Evolutionary conservation across 2,329 filamentous ascomycete species (phyloP).

Genomic region (Alternaria arborescens): DNA sequence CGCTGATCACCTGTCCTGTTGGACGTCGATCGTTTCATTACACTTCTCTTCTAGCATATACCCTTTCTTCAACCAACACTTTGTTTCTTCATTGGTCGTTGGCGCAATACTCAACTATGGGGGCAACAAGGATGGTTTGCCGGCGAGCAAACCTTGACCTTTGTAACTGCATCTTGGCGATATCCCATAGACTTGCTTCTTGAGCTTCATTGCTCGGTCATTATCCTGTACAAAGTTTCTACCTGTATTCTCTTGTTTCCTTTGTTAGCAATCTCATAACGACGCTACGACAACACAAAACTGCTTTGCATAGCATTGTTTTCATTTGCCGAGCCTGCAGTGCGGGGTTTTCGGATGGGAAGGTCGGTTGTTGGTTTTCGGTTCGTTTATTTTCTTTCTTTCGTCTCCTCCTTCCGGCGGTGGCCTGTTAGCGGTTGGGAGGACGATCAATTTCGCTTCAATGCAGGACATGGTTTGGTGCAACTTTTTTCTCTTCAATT

Average conservation of each 20-base stretch:
- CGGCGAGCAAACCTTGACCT: slow-evolving; percentile 29
- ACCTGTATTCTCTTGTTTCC: slow-evolving; percentile 14
- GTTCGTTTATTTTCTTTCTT: slow-evolving; percentile 10
- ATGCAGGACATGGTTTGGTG: slow-evolving; percentile 32
- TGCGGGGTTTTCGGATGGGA: slow-evolving; percentile 13
- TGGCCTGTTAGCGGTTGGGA: slow-evolving; percentile 7
- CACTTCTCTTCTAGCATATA: slow-evolving; percentile 35
- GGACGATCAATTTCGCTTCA: slow-evolving; percentile 21
- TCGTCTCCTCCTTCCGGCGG: slow-evolving; percentile 12
- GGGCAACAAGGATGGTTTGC: slow-evolving; percentile 19
- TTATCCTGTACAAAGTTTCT: slow-evolving; percentile 17
- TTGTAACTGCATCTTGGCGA: slow-evolving; percentile 31
- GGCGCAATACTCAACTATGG: slow-evolving; percentile 20
- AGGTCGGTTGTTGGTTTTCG: slow-evolving; percentile 29
- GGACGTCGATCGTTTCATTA: slow-evolving; percentile 18
- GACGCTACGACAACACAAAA: slow-evolving; percentile 30
- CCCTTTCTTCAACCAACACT: slow-evolving; percentile 29
- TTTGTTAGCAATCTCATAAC: slow-evolving; percentile 24
- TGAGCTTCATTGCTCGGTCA: slow-evolving; percentile 36
- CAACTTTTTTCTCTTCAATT: slow-evolving; percentile 16
- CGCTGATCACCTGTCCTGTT: slow-evolving; percentile 14
- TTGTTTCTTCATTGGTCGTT: slow-evolving; percentile 21
- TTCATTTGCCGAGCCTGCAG: slow-evolving; percentile 4
- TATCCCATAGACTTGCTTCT: slow-evolving; percentile 44
- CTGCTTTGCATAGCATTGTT: slow-evolving; percentile 21